Base-by-base conservation (phyloP, 768 basidiomycete species). In the Phylloporus sp. region DNA sequence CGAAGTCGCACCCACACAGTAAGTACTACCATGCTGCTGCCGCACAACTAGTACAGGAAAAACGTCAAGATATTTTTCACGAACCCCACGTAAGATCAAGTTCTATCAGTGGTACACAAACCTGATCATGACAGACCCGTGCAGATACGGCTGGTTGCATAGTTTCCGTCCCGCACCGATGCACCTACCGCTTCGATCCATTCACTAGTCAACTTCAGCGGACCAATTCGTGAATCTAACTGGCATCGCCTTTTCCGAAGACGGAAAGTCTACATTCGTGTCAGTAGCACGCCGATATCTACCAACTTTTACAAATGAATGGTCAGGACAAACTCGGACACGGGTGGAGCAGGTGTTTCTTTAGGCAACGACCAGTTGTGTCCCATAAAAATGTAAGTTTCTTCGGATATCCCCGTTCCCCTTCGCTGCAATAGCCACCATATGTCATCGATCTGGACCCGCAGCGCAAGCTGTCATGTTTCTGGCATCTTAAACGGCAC, bases 21-120 rank as follows among this genome's bases (percentile, higher is more conserved):
- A n/a, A n/a, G n/a, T n/a, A n/a, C n/a, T n/a, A n/a, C n/a, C n/a
- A n/a, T n/a, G n/a, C n/a, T n/a, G n/a, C 63, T 90, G 14, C 63
- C 90, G 49, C 84, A 90, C 65, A 90, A 89, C 67, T 87, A 76
- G 65, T 85, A 78, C 55, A 87, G 87, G 2, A 71, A 85, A 61
- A 88, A 92, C 53, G 72, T 84, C 48, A 88, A 86, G 55, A 69
- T 88, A 4, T 88, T 84, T 67, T 88, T 90, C 66, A 90, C 87
- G 0, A 87, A 91, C 57, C 71, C 73, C 14, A 69, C 71, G 78
- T 88, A 68, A 36, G 79, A 73, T 24, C 15, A n/a, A n/a, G n/a
- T n/a, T n/a, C n/a, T n/a, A n/a, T n/a, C n/a, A n/a, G n/a, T 22
- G 18, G 9, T 9, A n/a, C 21, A 7, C 10, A 20, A 15, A 10